Percentiles rank a stretch among this genome's conserved stretches.
phyloP scores from a whole-genome alignment of 805 yeast species.

The Maudiozyma pseudohumilis region DNA sequence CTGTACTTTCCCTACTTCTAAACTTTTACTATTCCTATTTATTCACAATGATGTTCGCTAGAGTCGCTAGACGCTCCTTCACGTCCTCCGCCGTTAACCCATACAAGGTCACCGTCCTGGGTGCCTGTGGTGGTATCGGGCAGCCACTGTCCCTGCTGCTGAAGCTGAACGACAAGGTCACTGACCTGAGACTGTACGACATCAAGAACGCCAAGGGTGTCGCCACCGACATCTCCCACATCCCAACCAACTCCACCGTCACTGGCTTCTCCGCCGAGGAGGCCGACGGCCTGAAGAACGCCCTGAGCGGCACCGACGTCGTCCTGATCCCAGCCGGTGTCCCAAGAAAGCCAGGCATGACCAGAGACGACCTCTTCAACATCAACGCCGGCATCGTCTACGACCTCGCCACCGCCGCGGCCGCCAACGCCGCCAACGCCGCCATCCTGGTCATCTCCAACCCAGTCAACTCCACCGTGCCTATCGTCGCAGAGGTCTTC shows the following conservation, averaged over 20 bases:
- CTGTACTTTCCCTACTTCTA: too few relatives aligned
- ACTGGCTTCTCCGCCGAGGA: constrained; percentile 80
- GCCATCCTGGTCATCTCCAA: constrained; percentile 74
- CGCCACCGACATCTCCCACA: constrained; percentile 90
- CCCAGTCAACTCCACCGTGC: constrained; percentile 97
- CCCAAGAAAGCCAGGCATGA: constrained; percentile 98
- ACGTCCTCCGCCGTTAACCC: constrained; percentile 56
- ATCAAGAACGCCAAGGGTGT: constrained; percentile 92
- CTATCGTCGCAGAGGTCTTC: constrained; percentile 88
- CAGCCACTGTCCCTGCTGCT: constrained; percentile 75
- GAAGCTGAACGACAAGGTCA: constrained; percentile 82
- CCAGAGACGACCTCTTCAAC: constrained; percentile 93
- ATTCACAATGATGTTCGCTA: constrained; percentile 42
- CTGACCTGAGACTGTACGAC: constrained; percentile 79
- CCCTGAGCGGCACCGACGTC: constrained; percentile 64
- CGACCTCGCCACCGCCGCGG: constrained; percentile 80
- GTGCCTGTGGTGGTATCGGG: constrained; percentile 94
- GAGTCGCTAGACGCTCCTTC: constrained; percentile 49
- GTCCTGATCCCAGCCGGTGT: constrained; percentile 96
- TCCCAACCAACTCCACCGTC: constrained; percentile 85
- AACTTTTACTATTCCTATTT: too few relatives aligned
- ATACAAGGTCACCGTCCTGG: constrained; percentile 71
- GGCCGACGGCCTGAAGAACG: constrained; percentile 53
- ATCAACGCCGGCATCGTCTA: constrained; percentile 93
- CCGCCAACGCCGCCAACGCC: constrained; percentile 77